Conservation (phyloP, 2,329 filamentous ascomycete genomes). For the Nothopassalora personata region DNA sequence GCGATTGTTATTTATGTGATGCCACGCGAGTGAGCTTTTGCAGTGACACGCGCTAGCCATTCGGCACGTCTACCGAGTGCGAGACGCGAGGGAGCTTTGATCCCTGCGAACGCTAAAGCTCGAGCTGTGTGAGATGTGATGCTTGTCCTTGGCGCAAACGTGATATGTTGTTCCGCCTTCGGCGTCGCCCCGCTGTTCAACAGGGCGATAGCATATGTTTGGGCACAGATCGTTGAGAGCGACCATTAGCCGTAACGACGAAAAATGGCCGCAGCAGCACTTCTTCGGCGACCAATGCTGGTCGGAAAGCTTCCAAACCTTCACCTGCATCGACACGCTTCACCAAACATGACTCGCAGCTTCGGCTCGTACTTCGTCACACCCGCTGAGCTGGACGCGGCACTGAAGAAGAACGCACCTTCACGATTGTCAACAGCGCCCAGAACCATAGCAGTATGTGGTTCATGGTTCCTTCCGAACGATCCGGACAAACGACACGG, state of each 20-base stretch:
- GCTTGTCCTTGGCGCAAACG: background rate
- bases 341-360: conserved; percentile 32
- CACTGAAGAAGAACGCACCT: conserved; percentile 74
- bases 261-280: background rate
- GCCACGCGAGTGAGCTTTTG: background rate
- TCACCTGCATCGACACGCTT: background rate
- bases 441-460: conserved; percentile 81
- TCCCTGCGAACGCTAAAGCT: background rate
- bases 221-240: background rate
- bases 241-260: background rate
- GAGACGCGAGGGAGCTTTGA: background rate
- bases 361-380: conserved; percentile 83
- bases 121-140: background rate
- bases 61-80: background rate
- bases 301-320: background rate
- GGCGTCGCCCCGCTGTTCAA: background rate
- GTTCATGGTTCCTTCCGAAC: conserved; percentile 94
- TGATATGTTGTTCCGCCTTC: background rate
- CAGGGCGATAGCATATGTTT: background rate
- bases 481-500: conserved; percentile 70
- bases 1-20: background rate
- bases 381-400: conserved; percentile 73
- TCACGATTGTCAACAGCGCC: conserved; percentile 76
- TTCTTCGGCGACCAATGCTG: conserved; percentile 5
- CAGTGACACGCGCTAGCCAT: background rate